phyloP scores from a whole-genome alignment of 306 rosid genomes.

The Dryas octopetala region DNA sequence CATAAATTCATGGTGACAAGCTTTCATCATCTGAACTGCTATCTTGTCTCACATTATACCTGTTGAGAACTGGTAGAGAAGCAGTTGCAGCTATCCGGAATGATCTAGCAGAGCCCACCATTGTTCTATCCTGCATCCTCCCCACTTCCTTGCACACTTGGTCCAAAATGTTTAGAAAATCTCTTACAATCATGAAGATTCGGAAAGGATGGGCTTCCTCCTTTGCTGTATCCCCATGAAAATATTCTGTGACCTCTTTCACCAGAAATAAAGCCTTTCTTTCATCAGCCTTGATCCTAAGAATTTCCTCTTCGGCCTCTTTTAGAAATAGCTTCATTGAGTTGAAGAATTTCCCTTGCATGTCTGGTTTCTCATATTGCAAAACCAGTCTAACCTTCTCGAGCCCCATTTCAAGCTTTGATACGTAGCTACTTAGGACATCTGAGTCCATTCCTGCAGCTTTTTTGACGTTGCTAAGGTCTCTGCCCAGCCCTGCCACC shows the following conservation, averaged over 20 bases:
- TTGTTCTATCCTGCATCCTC: slow-evolving; percentile 73
- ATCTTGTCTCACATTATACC: slow-evolving; percentile 67
- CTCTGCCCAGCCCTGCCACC: slow-evolving; percentile 89
- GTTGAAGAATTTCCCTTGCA: slow-evolving; percentile 64
- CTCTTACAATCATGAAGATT: slow-evolving; percentile 93
- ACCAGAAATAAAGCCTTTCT: slow-evolving; percentile 74
- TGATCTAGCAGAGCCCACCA: slow-evolving; percentile 83
- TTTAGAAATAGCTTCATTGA: slow-evolving; percentile 73
- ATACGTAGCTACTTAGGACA: slow-evolving; percentile 80
- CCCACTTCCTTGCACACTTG: slow-evolving; percentile 97
- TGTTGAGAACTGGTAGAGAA: slow-evolving; percentile 81
- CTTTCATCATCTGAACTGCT: slow-evolving; percentile 90
- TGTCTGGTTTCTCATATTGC: slow-evolving; percentile 68
- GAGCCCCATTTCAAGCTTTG: slow-evolving; percentile 93
- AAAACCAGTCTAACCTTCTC: slow-evolving; percentile 74
- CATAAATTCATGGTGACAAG: slow-evolving; percentile 59
- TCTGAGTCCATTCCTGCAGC: slow-evolving; percentile 99
- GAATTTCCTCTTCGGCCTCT: slow-evolving; percentile 80
- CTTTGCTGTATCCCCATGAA: slow-evolving; percentile 82
- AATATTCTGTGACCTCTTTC: slow-evolving; percentile 86
- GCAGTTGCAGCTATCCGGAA: slow-evolving; percentile 75
- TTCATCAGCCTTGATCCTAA: slow-evolving; percentile 67
- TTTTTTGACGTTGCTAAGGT: slow-evolving; percentile 75
- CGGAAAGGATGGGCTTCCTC: slow-evolving; percentile 97
- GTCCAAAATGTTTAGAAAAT: slow-evolving; percentile 74